Base-by-base conservation (phyloP, 371 early-diverging fungal genomes). In the Cokeromyces recurvatus region DNA sequence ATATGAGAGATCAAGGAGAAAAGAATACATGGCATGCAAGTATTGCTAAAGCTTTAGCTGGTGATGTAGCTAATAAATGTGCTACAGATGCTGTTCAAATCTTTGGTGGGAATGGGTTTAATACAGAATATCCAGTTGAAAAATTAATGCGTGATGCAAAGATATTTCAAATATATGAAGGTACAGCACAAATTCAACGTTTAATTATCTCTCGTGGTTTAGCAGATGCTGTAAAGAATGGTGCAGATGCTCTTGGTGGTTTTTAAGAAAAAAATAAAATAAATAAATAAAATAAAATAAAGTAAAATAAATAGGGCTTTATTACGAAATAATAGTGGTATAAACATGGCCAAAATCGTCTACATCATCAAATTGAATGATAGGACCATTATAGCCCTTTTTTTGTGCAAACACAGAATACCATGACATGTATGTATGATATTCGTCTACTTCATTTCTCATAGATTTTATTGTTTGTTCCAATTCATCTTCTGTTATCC, bases 111-210 rank as follows among this genome's bases (percentile, higher is more conserved):
- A 91, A 91, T 62, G 97, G 95, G 2, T 92, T 85, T 80, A 94
- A 94, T 77, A 79, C 66, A 7, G 87, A 86, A 60, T 89, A 85
- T 62, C 89, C 87, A 0, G 92, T 92, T 4, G 95, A 94, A 66
- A 94, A 95, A 74, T 73, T 93, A 45, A 90, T 84, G 76, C 81
- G 90, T 43, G 94, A 93, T 55, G 91, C 94, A 39, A 94, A 92
- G 71, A 94, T 95, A 57, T 95, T 92, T 75, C 87, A 86, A 74
- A 95, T 97, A 48, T 97, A 95, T 61, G 97, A 97, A 70, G 97
- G 97, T 44, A 97, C 97, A 4, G 84, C 87, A 14, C 94, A 97
- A 75, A 91, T 95, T 60, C 96, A 95, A 75, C 82, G 96, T 38
- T 65, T 95, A 43, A 86, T 97, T 48, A 89, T 95, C 60, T 86